These are phyloP conservation scores for Russula sp. DNA, from an alignment of 768 basidiomycete species.

Conservation along the genomic window DNA sequence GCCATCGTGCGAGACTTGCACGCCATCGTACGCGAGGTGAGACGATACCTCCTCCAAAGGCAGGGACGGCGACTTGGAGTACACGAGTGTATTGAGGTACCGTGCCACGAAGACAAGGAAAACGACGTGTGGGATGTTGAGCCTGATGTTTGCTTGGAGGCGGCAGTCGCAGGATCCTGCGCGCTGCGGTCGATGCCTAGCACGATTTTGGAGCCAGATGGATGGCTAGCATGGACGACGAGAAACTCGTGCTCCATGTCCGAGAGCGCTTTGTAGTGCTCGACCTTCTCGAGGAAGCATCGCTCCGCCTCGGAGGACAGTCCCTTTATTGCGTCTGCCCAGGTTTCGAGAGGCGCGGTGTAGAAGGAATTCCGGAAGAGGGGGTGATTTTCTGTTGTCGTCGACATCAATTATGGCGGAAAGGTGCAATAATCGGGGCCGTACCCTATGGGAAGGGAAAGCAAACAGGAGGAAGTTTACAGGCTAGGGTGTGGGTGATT, in stretches of 20 bases:
- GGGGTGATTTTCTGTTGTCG: conserved; percentile 2
- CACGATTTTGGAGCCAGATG: conserved; percentile 23
- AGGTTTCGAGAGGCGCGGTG: conserved; percentile 19
- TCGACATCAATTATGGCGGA: neutral
- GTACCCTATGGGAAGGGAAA: no score
- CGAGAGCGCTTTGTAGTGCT: conserved; percentile 26
- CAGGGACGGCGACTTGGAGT: neutral
- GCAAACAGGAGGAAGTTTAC: neutral
- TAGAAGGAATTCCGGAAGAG: conserved; percentile 18
- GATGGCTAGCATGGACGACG: conserved; percentile 19
- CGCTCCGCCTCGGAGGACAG: conserved; percentile 3
- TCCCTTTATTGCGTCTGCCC: conserved; percentile 22
- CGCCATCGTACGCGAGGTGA: conserved; percentile 23
- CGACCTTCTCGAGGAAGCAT: conserved; percentile 25
- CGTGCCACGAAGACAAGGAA: conserved; percentile 10
- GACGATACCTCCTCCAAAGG: neutral
- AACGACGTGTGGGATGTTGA: neutral
- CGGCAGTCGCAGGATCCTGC: neutral
- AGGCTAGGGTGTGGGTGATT: neutral
- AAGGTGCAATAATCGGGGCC: neutral
- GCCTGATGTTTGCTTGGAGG: neutral
- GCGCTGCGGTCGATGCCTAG: conserved; percentile 31
- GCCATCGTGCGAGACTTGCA: conserved; percentile 29
- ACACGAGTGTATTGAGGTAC: conserved; percentile 14
- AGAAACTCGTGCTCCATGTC: conserved; percentile 32